Evolutionary conservation across 768 basidiomycete genomes (phyloP), one percentile per base, ranked within the genome.

Genomic region (Clavaria fumosa): DNA sequence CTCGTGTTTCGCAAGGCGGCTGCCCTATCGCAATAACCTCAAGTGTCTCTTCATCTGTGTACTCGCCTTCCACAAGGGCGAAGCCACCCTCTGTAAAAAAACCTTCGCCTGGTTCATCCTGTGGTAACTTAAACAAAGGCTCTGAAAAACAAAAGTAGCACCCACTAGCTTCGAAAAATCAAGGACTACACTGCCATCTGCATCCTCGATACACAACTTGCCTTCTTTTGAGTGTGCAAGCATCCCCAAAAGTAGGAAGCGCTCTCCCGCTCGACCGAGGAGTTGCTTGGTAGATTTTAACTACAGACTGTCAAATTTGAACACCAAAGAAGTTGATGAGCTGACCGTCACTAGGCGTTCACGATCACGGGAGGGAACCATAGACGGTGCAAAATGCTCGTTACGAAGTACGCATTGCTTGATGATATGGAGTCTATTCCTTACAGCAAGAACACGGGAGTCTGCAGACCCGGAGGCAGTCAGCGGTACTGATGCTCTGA

Each of bases 311-410:
- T 18, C 31, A 32, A n/a, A 7, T 38, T 22, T 31, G 17, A 35
- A 10, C 12, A 22, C 37, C 30, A 35, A 27, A 37, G 23, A 1
- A 33, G 9, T 38, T 26, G 19, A 11, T 30, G 33, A 4, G 43
- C 75, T 46, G 50, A 86, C 88, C 44, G 93, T 95, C 32, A 97
- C 78, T 39, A 95, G 76, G 39, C 76, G 75, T 43, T 80, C 78
- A 41, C 89, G 64, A 56, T 97, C 86, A 37, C 77, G 72, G 11
- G 88, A 90, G 28, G 89, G 84, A 26, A 97, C 58, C 0, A 89
- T 90, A 4, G 93, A 93, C 2, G 95, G 91, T 2, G 88, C 88
- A 58, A 99, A 99, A 55, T 97, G 90, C 53, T 99, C 95, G 50
- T 96, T 97, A 27, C 95, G 68, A 26, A 96, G 62, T 20, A 97